These are phyloP conservation scores for Intubia oerlemansii DNA, from an alignment of 2,329 filamentous ascomycete species.

Conservation along the genomic window DNA sequence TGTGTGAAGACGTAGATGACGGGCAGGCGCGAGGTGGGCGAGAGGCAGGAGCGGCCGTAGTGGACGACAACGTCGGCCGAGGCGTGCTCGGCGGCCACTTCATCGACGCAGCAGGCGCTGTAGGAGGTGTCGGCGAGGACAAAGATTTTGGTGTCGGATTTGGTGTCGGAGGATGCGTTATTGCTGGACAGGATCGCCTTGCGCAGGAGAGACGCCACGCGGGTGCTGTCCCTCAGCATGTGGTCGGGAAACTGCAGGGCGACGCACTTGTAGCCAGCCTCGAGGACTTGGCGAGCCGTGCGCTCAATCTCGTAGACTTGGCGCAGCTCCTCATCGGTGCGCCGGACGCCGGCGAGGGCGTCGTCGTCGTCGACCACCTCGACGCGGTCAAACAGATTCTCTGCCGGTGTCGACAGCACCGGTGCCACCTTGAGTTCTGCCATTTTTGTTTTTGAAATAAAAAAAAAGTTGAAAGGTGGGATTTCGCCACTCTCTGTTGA, in stretches of 20 bases:
- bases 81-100: conserved; percentile 86
- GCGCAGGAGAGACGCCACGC: conserved; percentile 46
- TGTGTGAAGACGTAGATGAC: conserved; percentile 82
- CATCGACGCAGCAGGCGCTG: conserved; percentile 90
- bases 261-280: conserved; percentile 50
- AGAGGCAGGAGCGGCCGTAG: conserved; percentile 82
- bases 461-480: too few species aligned
- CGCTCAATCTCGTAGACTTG: conserved; percentile 69
- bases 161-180: not conserved
- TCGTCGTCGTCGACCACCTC: conserved; percentile 14
- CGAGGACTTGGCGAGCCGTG: conserved; percentile 55
- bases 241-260: conserved; percentile 91
- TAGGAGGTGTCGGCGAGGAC: conserved; percentile 93
- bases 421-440: conserved; percentile 29
- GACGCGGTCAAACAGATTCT: conserved; percentile 32
- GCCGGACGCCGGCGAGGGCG: too few species aligned
- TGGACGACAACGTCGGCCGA: conserved; percentile 82
- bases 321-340: conserved; percentile 45
- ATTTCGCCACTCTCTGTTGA: too few species aligned
- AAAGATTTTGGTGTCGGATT: conserved; percentile 30
- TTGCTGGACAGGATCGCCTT: conserved; percentile 2
- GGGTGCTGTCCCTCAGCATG: conserved; percentile 71
- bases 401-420: conserved; percentile 41
- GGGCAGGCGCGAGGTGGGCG: conserved; percentile 67
- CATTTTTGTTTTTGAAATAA: too few species aligned